phyloP scores from a whole-genome alignment of 1,139 yeast species.

The Spencermartinsiella ligniputridi region DNA sequence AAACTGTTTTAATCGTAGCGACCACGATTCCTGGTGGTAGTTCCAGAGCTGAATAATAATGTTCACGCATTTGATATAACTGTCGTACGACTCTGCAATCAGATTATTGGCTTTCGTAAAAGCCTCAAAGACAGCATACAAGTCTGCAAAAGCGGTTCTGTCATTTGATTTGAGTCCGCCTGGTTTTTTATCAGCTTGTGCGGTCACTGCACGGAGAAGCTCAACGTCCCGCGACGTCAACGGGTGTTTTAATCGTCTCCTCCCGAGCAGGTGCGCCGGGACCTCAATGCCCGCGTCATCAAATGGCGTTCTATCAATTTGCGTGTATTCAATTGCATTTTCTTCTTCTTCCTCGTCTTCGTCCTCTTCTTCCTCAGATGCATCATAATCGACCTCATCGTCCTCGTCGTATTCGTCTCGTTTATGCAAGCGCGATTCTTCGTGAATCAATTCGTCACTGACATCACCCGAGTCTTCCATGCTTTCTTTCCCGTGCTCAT shows the following conservation, averaged over 20 bases:
- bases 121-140: constrained; percentile 22
- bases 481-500: too few species aligned
- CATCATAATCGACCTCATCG: neutral
- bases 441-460: neutral
- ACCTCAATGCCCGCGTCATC: neutral
- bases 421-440: neutral
- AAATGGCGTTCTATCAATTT: neutral
- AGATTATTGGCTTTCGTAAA: constrained; percentile 21
- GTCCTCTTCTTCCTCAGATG: constrained; percentile 4
- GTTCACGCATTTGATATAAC: constrained; percentile 19
- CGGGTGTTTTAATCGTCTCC: neutral
- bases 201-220: constrained; percentile 20
- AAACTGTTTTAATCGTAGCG: constrained; percentile 16
- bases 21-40: constrained; percentile 20
- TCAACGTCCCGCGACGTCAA: constrained; percentile 16
- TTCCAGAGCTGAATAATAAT: constrained; percentile 19
- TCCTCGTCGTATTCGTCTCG: constrained; percentile 1
- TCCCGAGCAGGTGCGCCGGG: neutral
- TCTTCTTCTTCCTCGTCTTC: constrained; percentile 10
- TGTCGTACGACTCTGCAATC: constrained; percentile 11
- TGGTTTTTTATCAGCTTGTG: constrained; percentile 20
- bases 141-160: constrained; percentile 17
- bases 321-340: too few species aligned
- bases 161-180: constrained; percentile 2
- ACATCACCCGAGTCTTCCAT: too few species aligned